These are phyloP conservation scores for Bruguiera hainesii DNA, from an alignment of 441 rosid species.

Conservation along the genomic window DNA sequence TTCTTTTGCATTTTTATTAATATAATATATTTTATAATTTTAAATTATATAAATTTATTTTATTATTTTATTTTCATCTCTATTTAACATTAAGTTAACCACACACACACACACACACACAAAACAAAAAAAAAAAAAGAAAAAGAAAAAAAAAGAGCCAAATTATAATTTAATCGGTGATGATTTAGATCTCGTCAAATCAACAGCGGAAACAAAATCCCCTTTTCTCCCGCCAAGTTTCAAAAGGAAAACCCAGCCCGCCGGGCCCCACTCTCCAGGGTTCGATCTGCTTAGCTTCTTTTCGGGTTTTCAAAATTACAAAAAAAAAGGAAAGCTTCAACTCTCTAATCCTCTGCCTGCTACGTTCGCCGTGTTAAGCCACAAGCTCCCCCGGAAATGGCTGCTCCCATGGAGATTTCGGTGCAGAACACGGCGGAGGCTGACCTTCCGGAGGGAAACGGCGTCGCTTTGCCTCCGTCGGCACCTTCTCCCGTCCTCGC, in stretches of 20 bases:
- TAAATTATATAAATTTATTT: too few relatives aligned
- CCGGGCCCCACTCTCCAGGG: too few relatives aligned
- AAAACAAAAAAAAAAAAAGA: too few relatives aligned
- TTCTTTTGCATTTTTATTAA: too few relatives aligned
- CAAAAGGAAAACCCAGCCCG: neutral
- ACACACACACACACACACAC: too few relatives aligned
- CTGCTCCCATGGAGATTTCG: conserved; percentile 69
- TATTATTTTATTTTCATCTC: too few relatives aligned
- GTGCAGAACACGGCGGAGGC: conserved; percentile 26
- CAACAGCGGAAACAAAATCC: too few relatives aligned
- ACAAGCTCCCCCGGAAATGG: conserved; percentile 28
- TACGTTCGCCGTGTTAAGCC: neutral
- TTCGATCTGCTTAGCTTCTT: neutral
- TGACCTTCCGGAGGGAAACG: conserved; percentile 28
- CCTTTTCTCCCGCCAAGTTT: conserved; percentile 38
- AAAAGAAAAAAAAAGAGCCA: too few relatives aligned
- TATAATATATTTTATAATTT: too few relatives aligned
- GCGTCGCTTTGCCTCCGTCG: conserved; percentile 24
- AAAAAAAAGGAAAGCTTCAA: neutral
- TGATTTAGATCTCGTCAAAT: too few relatives aligned
- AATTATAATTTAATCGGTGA: too few relatives aligned
- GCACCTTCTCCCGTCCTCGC: conserved; percentile 31
- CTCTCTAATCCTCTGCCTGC: neutral
- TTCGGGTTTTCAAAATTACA: conserved; percentile 16
- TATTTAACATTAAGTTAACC: too few relatives aligned